Evolutionary conservation across 2,329 filamentous ascomycete genomes (phyloP), one percentile per base, ranked within the genome.

Genomic region (Colletotrichum destructivum): DNA sequence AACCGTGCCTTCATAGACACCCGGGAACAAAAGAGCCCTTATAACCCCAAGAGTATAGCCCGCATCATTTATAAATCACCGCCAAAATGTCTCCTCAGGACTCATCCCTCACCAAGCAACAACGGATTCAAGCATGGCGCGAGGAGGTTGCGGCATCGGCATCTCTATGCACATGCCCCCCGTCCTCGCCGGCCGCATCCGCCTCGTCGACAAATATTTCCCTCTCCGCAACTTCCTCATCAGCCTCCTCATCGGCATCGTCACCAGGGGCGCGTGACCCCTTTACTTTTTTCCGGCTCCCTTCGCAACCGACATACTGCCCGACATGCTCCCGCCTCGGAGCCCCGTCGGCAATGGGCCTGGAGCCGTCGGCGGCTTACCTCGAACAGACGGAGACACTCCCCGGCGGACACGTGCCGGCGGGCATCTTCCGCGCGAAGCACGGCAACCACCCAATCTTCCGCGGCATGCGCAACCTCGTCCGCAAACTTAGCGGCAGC

Each of bases 41-140:
- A 56, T 23, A 13, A 42, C 16, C 18, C n/a, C 15, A 5, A 40
- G n/a, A 57, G 35, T 6, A 16, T 42, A 40, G 15, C 18, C 31
- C 4, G 42, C 9, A 42, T 12, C 3, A 6, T 4, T 9, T 16
- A 23, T 13, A 40, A 42, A 42, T 1, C 38, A 21, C n/a, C 54
- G 35, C 35, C 31, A 69, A 57, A 16, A 72, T 72, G 69, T 62
- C 67, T 26, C 69, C 52, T 38, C 49, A 56, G 31, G 59, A 65
- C 18, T 46, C 72, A 35, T 23, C 59, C 11, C 21, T 66, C 47
- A 47, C 57, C 31, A 66, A 69, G 46, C 69, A 68, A 62, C 67
- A 71, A 35, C 82, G 83, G 77, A 87, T 89, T 74, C 78, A 85
- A 70, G 81, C 85, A 71, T 89, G 87, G 87, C 84, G 84, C 66